Base-by-base conservation (phyloP, 2,329 filamentous ascomycete species). In the Curvularia lunata region DNA sequence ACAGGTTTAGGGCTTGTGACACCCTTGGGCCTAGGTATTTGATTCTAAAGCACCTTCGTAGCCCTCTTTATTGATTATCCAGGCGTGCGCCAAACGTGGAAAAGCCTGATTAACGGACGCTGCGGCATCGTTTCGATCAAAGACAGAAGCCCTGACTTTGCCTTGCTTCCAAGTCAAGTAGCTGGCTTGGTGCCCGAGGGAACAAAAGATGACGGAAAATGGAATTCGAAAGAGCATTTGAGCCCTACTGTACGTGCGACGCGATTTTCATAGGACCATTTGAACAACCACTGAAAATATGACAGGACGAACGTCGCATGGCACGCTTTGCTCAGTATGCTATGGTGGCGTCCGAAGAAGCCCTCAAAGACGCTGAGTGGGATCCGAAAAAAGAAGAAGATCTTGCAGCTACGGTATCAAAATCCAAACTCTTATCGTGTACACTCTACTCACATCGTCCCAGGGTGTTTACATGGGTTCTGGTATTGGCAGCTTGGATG, bases 311-410 rank as follows among this genome's bases (percentile, higher is more conserved):
- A 68, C 86, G 92, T 4, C 90, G 91, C 71, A 96, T 96, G 88
- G 92, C 95, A n/a, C 84, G 82, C 23, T 98, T 98, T 74, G 86
- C 92, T 4, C 93, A 98, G 76, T 98, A 96, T 79, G 94, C 93
- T 13, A 84, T 97, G 71, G 92, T 91, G 12, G 92, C 93, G 2
- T 85, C 91, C 0, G 86, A 91, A 49, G 95, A 98, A 84, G 95
- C 95, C 0, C 81, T 99, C 50, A 78, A 85, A 27, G 92, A 98
- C 80, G 89, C 94, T 0, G 86, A 84, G 2, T 97, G 93, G 91
- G 81, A 84, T 48, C 87, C 89, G 0, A 80, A 79, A 5, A 77
- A 73, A 4, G 80, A 83, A 18, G 83, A 87, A 23, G 86, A 93
- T 56, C 83, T 85, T 23, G 90, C 96, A 71, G 83, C 84, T 53